phyloP scores from a whole-genome alignment of 2,329 filamentous ascomycete species.

The Cladosporium sp. region DNA sequence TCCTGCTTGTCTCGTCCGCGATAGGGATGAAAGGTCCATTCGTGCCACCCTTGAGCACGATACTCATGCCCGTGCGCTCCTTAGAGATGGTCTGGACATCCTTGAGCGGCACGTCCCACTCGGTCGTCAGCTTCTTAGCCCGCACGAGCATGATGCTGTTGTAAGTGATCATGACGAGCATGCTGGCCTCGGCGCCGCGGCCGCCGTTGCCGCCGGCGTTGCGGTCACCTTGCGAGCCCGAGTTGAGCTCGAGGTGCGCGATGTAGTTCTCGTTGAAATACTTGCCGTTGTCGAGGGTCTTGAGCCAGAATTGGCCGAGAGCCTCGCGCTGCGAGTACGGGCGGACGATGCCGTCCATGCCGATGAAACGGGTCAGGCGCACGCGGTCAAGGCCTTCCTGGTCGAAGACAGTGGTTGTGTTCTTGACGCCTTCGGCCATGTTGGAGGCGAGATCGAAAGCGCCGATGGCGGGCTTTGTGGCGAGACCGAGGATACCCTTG shows the following conservation, averaged over 20 bases:
- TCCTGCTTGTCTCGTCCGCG: constrained; percentile 70
- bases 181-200: constrained; percentile 34
- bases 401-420: constrained; percentile 97
- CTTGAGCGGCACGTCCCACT: constrained; percentile 95
- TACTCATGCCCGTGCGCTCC: constrained; percentile 86
- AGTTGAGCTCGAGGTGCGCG: constrained; percentile 76
- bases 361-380: constrained; percentile 86
- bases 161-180: constrained; percentile 62
- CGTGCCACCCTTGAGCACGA: constrained; percentile 79
- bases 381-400: constrained; percentile 90
- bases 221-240: constrained; percentile 60
- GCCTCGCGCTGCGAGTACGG: constrained; percentile 94
- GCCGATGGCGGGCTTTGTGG: constrained; percentile 93
- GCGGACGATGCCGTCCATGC: constrained; percentile 84
- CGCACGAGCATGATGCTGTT: constrained; percentile 81
- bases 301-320: constrained; percentile 96
- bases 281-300: constrained; percentile 93
- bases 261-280: constrained; percentile 98
- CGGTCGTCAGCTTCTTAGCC: constrained; percentile 74
- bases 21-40: constrained; percentile 95
- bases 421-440: constrained; percentile 93
- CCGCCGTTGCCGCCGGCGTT: constrained; percentile 13
- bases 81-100: constrained; percentile 96
- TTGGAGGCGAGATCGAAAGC: constrained; percentile 96
- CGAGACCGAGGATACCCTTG: constrained; percentile 88